phyloP scores from a whole-genome alignment of 75 land plant genomes.

The Pinus albicaulis region DNA sequence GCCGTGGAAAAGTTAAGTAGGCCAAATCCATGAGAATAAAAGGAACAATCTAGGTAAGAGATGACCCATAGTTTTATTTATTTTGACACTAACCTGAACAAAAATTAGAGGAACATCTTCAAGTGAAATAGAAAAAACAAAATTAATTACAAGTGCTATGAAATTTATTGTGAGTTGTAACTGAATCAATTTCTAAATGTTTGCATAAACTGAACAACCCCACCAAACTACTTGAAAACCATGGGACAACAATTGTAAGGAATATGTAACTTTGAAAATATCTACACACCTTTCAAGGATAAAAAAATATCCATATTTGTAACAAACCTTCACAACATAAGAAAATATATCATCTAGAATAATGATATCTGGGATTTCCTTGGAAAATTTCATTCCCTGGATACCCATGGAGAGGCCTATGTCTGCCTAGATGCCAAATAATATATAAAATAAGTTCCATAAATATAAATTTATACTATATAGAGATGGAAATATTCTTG shows the following conservation, averaged over 20 bases:
- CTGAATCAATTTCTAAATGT: conserved; percentile 91
- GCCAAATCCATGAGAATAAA: conserved; percentile 16
- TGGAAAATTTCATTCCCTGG: conserved; percentile 96
- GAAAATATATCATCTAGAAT: conserved; percentile 96
- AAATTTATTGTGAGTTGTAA: conserved; percentile 96
- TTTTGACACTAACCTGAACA: conserved; percentile 59
- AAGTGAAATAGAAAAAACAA: conserved; percentile 74
- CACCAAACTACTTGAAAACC: conserved; percentile 82
- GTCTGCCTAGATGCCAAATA: conserved; percentile 61
- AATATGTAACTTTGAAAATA: conserved; percentile 87
- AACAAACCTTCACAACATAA: conserved; percentile 87
- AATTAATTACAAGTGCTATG: conserved; percentile 66
- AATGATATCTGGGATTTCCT: conserved; percentile 94
- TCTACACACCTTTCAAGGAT: not conserved
- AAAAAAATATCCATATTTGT: not conserved
- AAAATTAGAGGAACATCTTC: conserved; percentile 89
- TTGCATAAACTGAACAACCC: conserved; percentile 92
- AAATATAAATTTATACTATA: conserved; percentile 15
- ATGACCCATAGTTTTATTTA: not conserved
- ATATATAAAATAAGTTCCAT: conserved; percentile 28
- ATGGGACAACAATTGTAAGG: conserved; percentile 31
- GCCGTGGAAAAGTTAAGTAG: conserved; percentile 30
- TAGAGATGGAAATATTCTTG: not conserved
- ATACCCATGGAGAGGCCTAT: conserved; percentile 99
- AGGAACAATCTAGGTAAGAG: conserved; percentile 44